Evolutionary conservation across 805 yeast genomes (phyloP).

Genomic region (Starmera pachycereana): DNA sequence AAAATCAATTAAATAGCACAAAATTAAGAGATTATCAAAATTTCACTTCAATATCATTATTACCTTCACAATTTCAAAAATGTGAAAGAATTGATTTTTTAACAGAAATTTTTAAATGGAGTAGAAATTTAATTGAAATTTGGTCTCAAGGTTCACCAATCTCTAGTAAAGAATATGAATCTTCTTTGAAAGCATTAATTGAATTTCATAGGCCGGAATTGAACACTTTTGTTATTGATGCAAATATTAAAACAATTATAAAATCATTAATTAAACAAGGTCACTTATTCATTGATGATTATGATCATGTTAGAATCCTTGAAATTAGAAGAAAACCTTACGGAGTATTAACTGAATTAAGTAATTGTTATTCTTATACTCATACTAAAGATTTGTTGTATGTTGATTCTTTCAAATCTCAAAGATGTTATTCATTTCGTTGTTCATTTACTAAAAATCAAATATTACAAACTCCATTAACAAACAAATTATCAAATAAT

Average conservation of each 20-base stretch:
- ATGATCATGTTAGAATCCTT: conserved; percentile 16
- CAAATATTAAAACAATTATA: conserved; percentile 39
- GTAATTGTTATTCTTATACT: conserved; percentile 34
- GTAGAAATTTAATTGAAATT: conserved; percentile 31
- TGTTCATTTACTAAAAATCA: conserved; percentile 19
- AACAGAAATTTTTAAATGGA: conserved; percentile 44
- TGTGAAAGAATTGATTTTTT: conserved; percentile 38
- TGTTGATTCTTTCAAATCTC: too few relatives aligned
- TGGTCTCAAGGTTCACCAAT: conserved; percentile 46
- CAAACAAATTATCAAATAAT: too few relatives aligned
- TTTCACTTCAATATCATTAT: conserved; percentile 39
- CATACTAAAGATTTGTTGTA: conserved; percentile 10
- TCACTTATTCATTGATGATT: conserved; percentile 30
- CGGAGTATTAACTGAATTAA: conserved; percentile 35
- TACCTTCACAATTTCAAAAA: conserved; percentile 35
- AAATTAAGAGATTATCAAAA: conserved; percentile 25
- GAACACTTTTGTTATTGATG: conserved; percentile 39
- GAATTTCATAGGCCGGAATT: conserved; percentile 40
- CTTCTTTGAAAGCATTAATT: conserved; percentile 38
- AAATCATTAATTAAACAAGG: conserved; percentile 30
- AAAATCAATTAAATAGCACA: too few relatives aligned
- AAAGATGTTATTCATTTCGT: conserved; percentile 23
- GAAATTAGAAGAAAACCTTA: conserved; percentile 20
- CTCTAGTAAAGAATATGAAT: conserved; percentile 41
- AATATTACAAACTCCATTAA: too few relatives aligned